Evolutionary conservation across 352 stramenopile genomes (phyloP).

Genomic region (Elongisporangium senticosum): DNA sequence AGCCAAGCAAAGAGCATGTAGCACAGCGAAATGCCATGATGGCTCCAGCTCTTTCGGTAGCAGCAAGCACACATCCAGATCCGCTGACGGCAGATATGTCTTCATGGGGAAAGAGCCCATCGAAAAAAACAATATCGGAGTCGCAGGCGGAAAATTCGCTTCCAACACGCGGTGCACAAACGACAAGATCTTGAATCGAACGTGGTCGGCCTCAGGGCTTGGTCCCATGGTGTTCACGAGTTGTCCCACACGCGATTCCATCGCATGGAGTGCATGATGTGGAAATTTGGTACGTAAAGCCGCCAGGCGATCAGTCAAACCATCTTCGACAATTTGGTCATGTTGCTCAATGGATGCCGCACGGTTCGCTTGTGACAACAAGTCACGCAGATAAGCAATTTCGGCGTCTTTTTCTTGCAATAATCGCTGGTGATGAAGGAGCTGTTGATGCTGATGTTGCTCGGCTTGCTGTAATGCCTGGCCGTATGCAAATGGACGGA

Average conservation of each 20-base stretch:
- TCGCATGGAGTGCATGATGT: slow-evolving; percentile 17
- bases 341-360: slow-evolving; percentile 8
- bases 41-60: slow-evolving; percentile 72
- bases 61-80: slow-evolving; percentile 82
- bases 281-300: slow-evolving; percentile 34
- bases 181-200: slow-evolving; percentile 53
- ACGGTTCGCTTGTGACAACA: slow-evolving; percentile 24
- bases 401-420: slow-evolving; percentile 65
- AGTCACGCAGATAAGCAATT: slow-evolving; percentile 37
- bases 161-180: slow-evolving; percentile 67
- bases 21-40: slow-evolving; percentile 83
- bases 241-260: slow-evolving; percentile 24
- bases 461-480: slow-evolving; percentile 61
- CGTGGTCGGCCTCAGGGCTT: slow-evolving; percentile 50
- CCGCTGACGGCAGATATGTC: slow-evolving; percentile 85
- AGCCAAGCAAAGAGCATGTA: slow-evolving; percentile 77
- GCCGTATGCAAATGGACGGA: slow-evolving; percentile 65
- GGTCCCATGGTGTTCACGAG: slow-evolving; percentile 67
- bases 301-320: slow-evolving; percentile 1
- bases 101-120: slow-evolving; percentile 87
- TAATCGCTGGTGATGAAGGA: slow-evolving; percentile 48
- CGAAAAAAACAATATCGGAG: slow-evolving; percentile 54
- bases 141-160: slow-evolving; percentile 35
- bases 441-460: slow-evolving; percentile 47
- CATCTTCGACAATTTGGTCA: slow-evolving; percentile 2